Base-by-base conservation (phyloP, 257 asterid species). In the Knoxia roxburghii region DNA sequence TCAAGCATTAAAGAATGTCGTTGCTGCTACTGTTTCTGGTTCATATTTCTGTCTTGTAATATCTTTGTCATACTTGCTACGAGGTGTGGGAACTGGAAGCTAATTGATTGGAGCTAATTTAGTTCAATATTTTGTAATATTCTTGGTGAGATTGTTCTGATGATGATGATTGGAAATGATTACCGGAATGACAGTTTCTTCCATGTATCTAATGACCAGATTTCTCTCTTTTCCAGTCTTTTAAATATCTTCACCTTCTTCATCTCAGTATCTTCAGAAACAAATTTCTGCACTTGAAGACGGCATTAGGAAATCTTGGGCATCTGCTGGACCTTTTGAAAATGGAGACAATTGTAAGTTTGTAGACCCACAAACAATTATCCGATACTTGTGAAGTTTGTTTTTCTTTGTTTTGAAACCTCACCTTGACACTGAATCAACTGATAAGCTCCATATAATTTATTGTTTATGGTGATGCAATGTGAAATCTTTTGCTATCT, bases 281-380 rank as follows among this genome's bases (percentile, higher is more conserved):
- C 97, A 88, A 77, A 84, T 82, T 54, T 65, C 76, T 58, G 71
- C 68, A 65, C 96, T 94, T 63, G 91, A 88, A 81, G 97, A 87
- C 45, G 83, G 95, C 72, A 94, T 94, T 67, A 83, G 88, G 80
- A 89, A 81, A 73, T 90, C 95, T 3, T 94, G 96, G 99, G 65
- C 69, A 60, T 77, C 95, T 71, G 78, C 82, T 68, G 69, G 77
- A 70, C 80, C 78, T 62, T 68, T 73, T 64, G 80, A 65, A 68
- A 65, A 61, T 64, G 65, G 75, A 70, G 73, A 72, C 78, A 55
- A 40, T 71, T 61, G 97, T 93, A 86, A 88, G 97, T 85, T 74
- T 68, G 67, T 41, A 56, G 60, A 70, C 73, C 39, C 64, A 73
- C 43, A 65, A 55, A 20, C 37, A 18, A 45, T 55, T 15, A 43